Evolutionary conservation across 2,329 filamentous ascomycete genomes (phyloP).

Genomic region (Fusarium coffeatum): DNA sequence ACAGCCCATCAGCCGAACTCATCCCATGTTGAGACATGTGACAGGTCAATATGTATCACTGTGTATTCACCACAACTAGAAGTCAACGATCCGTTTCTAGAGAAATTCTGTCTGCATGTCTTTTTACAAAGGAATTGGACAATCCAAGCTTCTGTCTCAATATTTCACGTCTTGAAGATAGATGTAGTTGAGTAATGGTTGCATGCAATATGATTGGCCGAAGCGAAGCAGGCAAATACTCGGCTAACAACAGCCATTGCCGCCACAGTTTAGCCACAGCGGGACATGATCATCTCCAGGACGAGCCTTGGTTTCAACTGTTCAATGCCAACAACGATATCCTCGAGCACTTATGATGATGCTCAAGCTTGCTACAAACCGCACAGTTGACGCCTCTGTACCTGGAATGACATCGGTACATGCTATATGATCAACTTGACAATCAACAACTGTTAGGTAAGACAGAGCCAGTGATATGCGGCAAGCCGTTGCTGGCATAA

Average conservation of each 20-base stretch:
- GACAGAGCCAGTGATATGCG: constrained; percentile 29
- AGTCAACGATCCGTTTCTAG: background rate
- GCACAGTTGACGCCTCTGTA: constrained; percentile 17
- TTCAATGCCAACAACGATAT: constrained; percentile 40
- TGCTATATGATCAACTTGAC: constrained; percentile 5
- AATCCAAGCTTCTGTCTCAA: background rate
- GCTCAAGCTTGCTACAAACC: constrained; percentile 30
- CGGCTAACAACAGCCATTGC: constrained; percentile 37
- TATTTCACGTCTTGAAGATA: background rate
- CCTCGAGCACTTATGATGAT: constrained; percentile 28
- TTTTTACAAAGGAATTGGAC: background rate
- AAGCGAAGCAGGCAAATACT: constrained; percentile 39
- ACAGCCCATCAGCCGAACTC: background rate
- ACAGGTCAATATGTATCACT: background rate
- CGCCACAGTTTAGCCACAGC: constrained; percentile 46
- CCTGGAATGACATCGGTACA: background rate
- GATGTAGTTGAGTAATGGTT: background rate
- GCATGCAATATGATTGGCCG: background rate
- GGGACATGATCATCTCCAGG: constrained; percentile 43
- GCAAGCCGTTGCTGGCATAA: constrained; percentile 31
- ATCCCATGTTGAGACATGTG: background rate
- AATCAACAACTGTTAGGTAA: constrained; percentile 11
- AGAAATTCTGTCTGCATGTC: background rate
- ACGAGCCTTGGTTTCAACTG: constrained; percentile 43
- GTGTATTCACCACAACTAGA: background rate